Evolutionary conservation across 306 rosid species (phyloP).

Genomic region (Rosa rugosa): DNA sequence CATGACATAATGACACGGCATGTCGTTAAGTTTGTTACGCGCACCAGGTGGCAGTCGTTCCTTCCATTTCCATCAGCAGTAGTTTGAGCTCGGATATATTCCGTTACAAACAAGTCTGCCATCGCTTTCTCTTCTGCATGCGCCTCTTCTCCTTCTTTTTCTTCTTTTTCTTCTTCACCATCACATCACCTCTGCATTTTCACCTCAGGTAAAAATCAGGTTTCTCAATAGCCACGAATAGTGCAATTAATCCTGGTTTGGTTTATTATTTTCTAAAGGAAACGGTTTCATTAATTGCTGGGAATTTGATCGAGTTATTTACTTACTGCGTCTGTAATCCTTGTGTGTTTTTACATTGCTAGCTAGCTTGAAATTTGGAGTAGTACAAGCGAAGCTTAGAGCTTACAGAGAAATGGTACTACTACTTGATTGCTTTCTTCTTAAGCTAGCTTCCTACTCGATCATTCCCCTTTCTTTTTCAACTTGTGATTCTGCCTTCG

Average conservation of each 20-base stretch:
- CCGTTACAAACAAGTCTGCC: background rate
- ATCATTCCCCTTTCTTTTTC: background rate
- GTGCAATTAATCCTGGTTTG: too few species aligned
- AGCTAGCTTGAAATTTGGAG: constrained; percentile 29
- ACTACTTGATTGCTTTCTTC: background rate
- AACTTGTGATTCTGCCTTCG: too few species aligned
- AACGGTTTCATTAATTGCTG: background rate
- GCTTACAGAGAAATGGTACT: constrained; percentile 27
- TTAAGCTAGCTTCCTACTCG: constrained; percentile 1
- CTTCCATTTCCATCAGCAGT: background rate
- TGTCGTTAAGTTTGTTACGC: background rate
- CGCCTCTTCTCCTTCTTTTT: background rate
- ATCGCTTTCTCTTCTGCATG: background rate
- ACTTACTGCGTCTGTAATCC: background rate
- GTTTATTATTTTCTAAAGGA: too few species aligned
- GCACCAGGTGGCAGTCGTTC: constrained; percentile 4
- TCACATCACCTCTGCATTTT: background rate
- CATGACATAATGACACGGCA: background rate
- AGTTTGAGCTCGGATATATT: background rate
- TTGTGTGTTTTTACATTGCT: constrained; percentile 1
- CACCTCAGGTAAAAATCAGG: background rate
- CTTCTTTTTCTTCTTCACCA: background rate
- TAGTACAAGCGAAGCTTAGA: background rate
- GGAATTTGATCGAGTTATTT: background rate
- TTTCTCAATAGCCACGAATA: too few species aligned